Conservation (phyloP, 192 early-diverging fungal species). For the Coemansia sp. region DNA sequence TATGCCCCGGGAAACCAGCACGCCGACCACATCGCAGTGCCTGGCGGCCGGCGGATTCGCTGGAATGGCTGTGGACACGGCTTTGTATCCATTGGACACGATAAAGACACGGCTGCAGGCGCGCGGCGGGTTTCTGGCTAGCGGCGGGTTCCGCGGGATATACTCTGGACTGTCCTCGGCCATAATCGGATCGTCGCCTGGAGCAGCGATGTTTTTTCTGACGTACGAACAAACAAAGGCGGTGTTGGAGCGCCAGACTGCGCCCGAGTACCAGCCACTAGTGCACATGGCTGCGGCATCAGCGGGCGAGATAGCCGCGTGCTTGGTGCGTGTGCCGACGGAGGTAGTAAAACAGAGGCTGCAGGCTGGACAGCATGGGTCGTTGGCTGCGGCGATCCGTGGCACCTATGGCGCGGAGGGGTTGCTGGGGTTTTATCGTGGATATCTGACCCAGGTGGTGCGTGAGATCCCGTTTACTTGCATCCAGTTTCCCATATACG, state of each 20-base stretch:
- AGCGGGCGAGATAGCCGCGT: constrained; percentile 87
- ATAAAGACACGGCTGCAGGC: constrained; percentile 95
- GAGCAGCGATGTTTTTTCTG: constrained; percentile 86
- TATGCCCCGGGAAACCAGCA: constrained; percentile 18
- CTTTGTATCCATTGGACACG: constrained; percentile 93
- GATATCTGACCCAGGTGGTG: constrained; percentile 87
- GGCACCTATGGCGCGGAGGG: constrained; percentile 69
- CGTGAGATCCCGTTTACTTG: constrained; percentile 97
- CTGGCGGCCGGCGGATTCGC: constrained; percentile 80
- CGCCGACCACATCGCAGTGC: constrained; percentile 51
- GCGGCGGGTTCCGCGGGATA: constrained; percentile 86
- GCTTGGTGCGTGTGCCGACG: constrained; percentile 89
- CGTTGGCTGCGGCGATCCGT: constrained; percentile 60
- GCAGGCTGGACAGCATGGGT: constrained; percentile 77
- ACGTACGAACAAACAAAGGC: constrained; percentile 84
- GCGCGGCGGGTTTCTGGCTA: constrained; percentile 71
- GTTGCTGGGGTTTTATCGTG: constrained; percentile 84
- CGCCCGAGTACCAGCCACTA: constrained; percentile 56
- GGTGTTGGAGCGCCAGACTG: constrained; percentile 6
- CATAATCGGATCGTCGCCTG: constrained; percentile 90
- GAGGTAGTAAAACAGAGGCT: constrained; percentile 95
- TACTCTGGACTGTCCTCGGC: constrained; percentile 89
- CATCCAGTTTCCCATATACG: constrained; percentile 95
- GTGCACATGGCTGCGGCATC: constrained; percentile 89
- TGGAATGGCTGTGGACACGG: constrained; percentile 90